These are phyloP conservation scores for Gossypium davidsonii DNA, from an alignment of 441 rosid genomes.

Conservation along the genomic window DNA sequence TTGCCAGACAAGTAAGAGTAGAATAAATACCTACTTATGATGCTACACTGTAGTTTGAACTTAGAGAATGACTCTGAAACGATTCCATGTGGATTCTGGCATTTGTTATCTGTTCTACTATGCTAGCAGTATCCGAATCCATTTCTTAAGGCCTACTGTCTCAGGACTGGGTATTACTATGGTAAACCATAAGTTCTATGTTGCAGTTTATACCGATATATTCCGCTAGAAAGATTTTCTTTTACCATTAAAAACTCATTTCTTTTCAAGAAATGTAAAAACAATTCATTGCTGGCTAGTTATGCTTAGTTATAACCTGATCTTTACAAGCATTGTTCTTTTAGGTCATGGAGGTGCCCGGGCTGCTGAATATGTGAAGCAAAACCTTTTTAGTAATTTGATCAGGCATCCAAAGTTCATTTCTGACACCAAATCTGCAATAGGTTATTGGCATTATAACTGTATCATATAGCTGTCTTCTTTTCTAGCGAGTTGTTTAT, in stretches of 20 bases:
- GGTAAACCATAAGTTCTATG: constrained; percentile 5
- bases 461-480: constrained; percentile 3
- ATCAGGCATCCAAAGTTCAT: constrained; percentile 93
- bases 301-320: not conserved
- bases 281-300: not conserved
- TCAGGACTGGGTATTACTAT: constrained; percentile 13
- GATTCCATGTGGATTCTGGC: constrained; percentile 19
- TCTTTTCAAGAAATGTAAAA: not conserved
- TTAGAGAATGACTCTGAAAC: constrained; percentile 11
- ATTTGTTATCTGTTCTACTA: constrained; percentile 16
- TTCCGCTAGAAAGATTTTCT: not conserved
- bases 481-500: not conserved
- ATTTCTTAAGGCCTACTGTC: constrained; percentile 13
- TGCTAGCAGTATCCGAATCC: constrained; percentile 23
- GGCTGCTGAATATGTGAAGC: constrained; percentile 96
- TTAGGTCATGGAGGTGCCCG: constrained; percentile 99
- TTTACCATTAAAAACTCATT: constrained; percentile 2
- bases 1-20: not conserved
- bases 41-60: not conserved
- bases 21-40: not conserved
- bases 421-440: constrained; percentile 83
- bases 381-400: constrained; percentile 85
- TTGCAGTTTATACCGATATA: not conserved
- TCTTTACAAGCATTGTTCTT: constrained; percentile 7
- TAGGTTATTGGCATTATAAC: constrained; percentile 44